These are phyloP conservation scores for Papiliotrema laurentii DNA, from an alignment of 1,284 basidiomycete species.

Conservation along the genomic window DNA sequence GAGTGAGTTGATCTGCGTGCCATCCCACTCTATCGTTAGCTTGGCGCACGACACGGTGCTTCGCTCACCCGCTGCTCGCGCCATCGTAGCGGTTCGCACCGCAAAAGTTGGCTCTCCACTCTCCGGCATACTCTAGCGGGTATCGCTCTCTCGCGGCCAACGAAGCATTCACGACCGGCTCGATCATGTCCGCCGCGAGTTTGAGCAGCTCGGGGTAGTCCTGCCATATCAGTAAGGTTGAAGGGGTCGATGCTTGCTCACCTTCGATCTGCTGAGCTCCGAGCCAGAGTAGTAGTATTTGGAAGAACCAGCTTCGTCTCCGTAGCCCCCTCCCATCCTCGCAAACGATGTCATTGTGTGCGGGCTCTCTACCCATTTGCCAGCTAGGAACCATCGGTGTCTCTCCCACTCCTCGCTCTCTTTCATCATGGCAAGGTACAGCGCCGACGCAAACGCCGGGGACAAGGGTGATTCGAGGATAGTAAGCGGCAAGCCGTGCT, in stretches of 20 bases:
- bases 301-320: slow-evolving; percentile 9
- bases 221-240: background rate
- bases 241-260: no score
- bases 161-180: slow-evolving; percentile 69
- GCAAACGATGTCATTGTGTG: slow-evolving; percentile 68
- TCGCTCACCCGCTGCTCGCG: slow-evolving; percentile 56
- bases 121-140: slow-evolving; percentile 67
- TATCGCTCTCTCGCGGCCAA: slow-evolving; percentile 61
- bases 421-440: slow-evolving; percentile 52
- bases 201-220: slow-evolving; percentile 68
- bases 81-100: slow-evolving; percentile 87
- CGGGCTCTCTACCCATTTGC: slow-evolving; percentile 53
- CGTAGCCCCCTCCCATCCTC: slow-evolving; percentile 26
- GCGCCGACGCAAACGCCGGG: slow-evolving; percentile 58
- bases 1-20: slow-evolving; percentile 63
- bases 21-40: slow-evolving; percentile 61
- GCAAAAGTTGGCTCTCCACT: slow-evolving; percentile 84
- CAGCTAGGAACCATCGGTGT: slow-evolving; percentile 41
- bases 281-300: slow-evolving; percentile 32
- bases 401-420: slow-evolving; percentile 36
- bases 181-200: slow-evolving; percentile 70
- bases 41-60: background rate
- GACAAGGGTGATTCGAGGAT: slow-evolving; percentile 57
- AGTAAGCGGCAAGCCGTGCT: slow-evolving; percentile 45
- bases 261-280: slow-evolving; percentile 13